Base-by-base conservation (phyloP, 2,329 filamentous ascomycete species). In the Alternaria sp. region DNA sequence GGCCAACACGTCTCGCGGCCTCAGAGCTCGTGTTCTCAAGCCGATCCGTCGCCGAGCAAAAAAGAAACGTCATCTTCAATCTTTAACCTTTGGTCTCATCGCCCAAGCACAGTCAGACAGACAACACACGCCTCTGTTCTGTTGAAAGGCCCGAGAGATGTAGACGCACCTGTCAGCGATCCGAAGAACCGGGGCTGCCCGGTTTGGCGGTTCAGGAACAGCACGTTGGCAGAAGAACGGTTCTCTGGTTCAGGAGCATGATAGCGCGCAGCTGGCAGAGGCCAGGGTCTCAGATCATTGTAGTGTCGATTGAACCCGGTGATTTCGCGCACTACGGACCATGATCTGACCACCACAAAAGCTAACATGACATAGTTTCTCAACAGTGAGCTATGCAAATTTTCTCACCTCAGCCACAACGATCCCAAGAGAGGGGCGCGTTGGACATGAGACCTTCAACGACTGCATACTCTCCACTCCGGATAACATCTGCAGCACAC, bases 221-320 rank as follows among this genome's bases (percentile, higher is more conserved):
- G 43, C 46, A 30, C 28, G 47, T 30, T 23, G 59, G 47, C 17
- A 45, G 9, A 19, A 28, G 46, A 51, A 21, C 47, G 59, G 47
- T 46, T 19, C 5, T 52, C 36, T 40, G 55, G 28, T n/a, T 49
- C 40, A 45, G 19, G 17, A 58, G 40, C 28, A 58, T 46, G 25
- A 61, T 52, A 50, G 59, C 47, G 21, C 44, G 59, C 44, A 47
- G 23, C 47, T 28, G 59, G 54, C 26, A 36, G 10, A 43, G 23
- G 36, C 30, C 54, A 47, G 54, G 59, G 54, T 57, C 54, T 61
- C 30, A 40, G 28, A 40, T 53, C 21, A 52, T 45, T 15, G 40
- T 45, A 52, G 40, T 47, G 19, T 51, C 47, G 28, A 32, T 25
- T 52, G 45, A 26, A 46, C 54, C 26, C 47, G 43, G 21, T 19